A percentile compares a stretch with the other conserved stretches of the same genome.
These are phyloP conservation scores for Alternaria arbusti DNA, from an alignment of 2,329 filamentous ascomycete genomes.

Conservation along the genomic window DNA sequence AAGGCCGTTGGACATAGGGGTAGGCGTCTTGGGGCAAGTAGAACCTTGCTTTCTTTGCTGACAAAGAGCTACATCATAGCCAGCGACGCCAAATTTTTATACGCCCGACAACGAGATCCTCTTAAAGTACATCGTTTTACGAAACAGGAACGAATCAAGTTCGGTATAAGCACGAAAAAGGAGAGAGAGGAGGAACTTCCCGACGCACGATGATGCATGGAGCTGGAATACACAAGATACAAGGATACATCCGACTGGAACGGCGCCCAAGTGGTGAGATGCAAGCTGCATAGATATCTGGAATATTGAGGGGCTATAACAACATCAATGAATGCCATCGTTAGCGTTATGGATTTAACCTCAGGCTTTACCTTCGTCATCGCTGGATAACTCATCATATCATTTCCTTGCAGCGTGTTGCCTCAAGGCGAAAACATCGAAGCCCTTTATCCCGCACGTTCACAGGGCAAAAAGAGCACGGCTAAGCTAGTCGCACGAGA, in stretches of 20 bases:
- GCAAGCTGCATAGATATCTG: background rate
- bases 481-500: background rate
- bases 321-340: no score
- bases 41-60: background rate
- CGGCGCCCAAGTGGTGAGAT: background rate
- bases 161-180: no score
- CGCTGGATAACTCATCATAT: background rate
- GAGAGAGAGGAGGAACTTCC: no score
- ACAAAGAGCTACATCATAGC: background rate
- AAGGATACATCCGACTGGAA: background rate
- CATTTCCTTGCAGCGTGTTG: background rate
- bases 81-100: no score
- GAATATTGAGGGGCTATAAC: background rate
- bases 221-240: background rate
- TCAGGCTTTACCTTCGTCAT: background rate
- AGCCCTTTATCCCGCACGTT: background rate
- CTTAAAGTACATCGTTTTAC: no score
- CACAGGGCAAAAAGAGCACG: background rate
- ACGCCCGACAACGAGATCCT: no score
- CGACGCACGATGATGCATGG: background rate
- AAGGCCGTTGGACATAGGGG: background rate
- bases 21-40: background rate
- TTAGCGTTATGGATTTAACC: no score
- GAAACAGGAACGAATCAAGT: no score
- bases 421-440: background rate